Evolutionary conservation across 768 basidiomycete genomes (phyloP), one percentile per base, ranked within the genome.

Genomic region (Lentinula edodes): DNA sequence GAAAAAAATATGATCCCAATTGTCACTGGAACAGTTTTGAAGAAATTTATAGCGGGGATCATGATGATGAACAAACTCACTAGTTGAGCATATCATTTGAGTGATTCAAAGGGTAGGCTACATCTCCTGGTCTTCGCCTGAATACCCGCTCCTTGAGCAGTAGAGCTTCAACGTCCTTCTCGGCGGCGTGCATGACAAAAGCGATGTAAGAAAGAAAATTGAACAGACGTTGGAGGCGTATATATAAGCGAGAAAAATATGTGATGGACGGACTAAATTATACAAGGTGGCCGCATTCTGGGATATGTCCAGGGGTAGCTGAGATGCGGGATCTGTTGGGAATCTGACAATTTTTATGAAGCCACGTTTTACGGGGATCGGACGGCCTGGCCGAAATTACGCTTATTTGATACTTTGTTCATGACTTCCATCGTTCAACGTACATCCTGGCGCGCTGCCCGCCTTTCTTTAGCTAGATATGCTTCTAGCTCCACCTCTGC

Each of bases 1-100:
- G 64, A 87, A 72, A 70, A 89, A 87, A 79, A 88, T 80, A 61
- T 83, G 79, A 67, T 89, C 83, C 88, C 89, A 91, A 51, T 83
- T 83, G 64, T 90, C 86, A 64, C 89, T 91, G 61, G 36, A 55
- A 36, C 62, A 35, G n/a, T n/a, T 56, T 63, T 50, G 64, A 64
- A 61, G 52, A 43, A 28, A 23, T 18, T 38, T 52, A 6, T n/a
- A 59, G 28, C n/a, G 9, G 52, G 23, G 52, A 39, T 58, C 52
- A 51, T 28, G 46, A 52, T 60, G 46, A 35, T 35, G 50, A 57
- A 52, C 62, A 5, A 16, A 76, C 82, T 68, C 66, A 89, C 88
- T 83, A 85, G 65, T 83, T 75, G 7, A 81, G 76, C 61, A 83
- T 75, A 56, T 78, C 75, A 18, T 73, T 78, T 6, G 78, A 72